These are phyloP conservation scores for Acmispon strigosus DNA, from an alignment of 306 rosid species.

Conservation along the genomic window DNA sequence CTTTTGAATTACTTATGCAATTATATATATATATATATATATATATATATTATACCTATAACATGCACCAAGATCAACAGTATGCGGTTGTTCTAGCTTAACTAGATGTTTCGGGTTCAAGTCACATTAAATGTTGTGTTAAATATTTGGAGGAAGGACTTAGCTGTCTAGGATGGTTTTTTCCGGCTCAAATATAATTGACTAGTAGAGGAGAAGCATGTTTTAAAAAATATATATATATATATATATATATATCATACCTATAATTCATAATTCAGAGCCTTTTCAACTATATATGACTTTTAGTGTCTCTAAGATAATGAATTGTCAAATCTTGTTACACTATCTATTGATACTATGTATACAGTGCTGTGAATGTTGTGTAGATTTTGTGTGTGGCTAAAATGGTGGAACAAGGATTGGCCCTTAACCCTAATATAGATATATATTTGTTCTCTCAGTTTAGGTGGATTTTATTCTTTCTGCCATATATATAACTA, in stretches of 20 bases:
- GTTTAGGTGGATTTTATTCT: background rate
- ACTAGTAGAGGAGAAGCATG: too few species aligned
- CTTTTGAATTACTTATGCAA: constrained; percentile 15
- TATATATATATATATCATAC: too few species aligned
- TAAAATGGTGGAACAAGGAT: constrained; percentile 6
- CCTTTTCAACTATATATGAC: constrained; percentile 19
- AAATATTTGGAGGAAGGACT: too few species aligned
- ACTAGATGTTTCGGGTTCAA: too few species aligned
- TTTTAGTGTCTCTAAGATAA: background rate
- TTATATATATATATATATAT: background rate
- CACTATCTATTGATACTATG: background rate
- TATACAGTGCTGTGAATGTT: background rate
- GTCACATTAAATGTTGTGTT: too few species aligned
- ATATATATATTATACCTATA: background rate
- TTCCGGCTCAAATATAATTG: too few species aligned
- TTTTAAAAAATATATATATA: too few species aligned
- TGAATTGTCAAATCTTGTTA: constrained; percentile 16
- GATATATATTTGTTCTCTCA: background rate
- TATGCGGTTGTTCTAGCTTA: too few species aligned
- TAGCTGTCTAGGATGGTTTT: too few species aligned
- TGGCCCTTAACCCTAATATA: constrained; percentile 24
- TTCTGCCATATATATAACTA: too few species aligned
- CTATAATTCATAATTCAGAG: too few species aligned
- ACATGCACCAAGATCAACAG: too few species aligned
- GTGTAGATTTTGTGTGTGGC: background rate